Base-by-base conservation (phyloP, 2,329 filamentous ascomycete species). In the Aspergillus texensis region DNA sequence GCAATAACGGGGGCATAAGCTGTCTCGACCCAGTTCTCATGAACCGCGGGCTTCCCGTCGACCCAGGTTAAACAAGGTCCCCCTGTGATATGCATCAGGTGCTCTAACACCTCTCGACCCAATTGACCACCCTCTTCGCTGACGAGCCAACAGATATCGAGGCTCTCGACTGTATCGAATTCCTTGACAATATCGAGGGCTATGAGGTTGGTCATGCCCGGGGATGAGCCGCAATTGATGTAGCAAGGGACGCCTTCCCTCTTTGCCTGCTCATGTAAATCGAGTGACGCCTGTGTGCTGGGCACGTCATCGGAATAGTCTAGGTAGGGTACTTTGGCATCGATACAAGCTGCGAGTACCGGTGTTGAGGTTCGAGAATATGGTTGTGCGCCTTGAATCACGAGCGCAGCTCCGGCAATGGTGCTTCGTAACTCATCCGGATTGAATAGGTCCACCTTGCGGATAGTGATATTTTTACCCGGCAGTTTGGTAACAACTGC, bases 31-130 rank as follows among this genome's bases (percentile, higher is more conserved):
- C 41, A 43, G 46, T 48, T 63, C 50, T 68, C 66, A 45, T 67
- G 60, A 24, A 68, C 53, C 1, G 55, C 34, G 9, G 34, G n/a
- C 21, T 62, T 62, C 1, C 60, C 53, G n/a, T 58, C 52, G 6
- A 36, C 61, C 66, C 66, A 68, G 43, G 66, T 68, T 43, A 68
- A 59, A 39, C 66, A 68, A n/a, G 62, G 60, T 4, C 66, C 66
- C 28, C 55, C 59, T 9, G 66, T 60, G n/a, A 68, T 68, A 39
- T 68, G 64, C 59, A 68, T 65, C 46, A 67, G 56, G 11, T 43
- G 41, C 41, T 43, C 41, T 8, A 43, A 5, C 4, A 43, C 41
- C 19, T 43, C 41, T 43, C 41, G 21, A n/a, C 41, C 41, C 19
- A 21, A 43, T 21, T 43, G 41, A 4, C 41, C 41, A 1, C 41